A percentile compares a stretch with the other conserved stretches of the same genome.
phyloP scores from a whole-genome alignment of 345 rosid genomes.

The Eucalyptus curtisii region DNA sequence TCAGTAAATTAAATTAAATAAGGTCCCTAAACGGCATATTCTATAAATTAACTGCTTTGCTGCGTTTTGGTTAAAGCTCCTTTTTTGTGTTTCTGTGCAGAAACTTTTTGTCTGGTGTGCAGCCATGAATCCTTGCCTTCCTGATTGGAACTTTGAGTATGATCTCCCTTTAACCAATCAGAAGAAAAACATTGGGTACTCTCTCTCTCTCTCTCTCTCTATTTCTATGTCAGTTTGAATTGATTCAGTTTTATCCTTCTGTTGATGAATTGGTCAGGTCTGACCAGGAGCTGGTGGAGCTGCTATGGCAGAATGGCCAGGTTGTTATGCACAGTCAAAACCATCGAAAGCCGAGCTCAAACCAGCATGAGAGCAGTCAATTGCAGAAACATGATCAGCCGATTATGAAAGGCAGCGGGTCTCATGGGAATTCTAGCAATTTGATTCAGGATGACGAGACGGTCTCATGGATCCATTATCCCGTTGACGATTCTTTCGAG shows the following conservation, averaged over 20 bases:
- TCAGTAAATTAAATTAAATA: not conserved
- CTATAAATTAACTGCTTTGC: not conserved
- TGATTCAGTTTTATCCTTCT: not conserved
- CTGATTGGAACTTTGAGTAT: conserved; percentile 47
- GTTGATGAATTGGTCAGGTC: conserved; percentile 18
- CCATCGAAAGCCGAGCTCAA: conserved; percentile 17
- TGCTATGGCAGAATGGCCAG: conserved; percentile 57
- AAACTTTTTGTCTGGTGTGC: not conserved
- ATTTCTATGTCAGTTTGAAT: not conserved
- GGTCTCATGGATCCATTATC: conserved; percentile 52
- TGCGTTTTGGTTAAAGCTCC: not conserved
- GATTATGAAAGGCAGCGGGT: conserved; percentile 1
- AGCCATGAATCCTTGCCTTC: conserved; percentile 43
- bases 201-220: not conserved
- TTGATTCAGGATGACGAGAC: conserved; percentile 50
- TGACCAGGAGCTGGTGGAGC: conserved; percentile 52
- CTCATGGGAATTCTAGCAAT: conserved; percentile 15
- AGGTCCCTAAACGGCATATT: not conserved
- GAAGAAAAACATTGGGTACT: conserved; percentile 33
- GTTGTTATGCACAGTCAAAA: conserved; percentile 53
- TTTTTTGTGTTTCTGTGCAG: not conserved
- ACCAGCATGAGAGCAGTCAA: conserved; percentile 5
- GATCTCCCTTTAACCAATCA: conserved; percentile 21
- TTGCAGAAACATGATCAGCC: conserved; percentile 2
- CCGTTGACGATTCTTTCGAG: conserved; percentile 40